phyloP scores from a whole-genome alignment of 1,284 basidiomycete species.

The Golubevia sp. region DNA sequence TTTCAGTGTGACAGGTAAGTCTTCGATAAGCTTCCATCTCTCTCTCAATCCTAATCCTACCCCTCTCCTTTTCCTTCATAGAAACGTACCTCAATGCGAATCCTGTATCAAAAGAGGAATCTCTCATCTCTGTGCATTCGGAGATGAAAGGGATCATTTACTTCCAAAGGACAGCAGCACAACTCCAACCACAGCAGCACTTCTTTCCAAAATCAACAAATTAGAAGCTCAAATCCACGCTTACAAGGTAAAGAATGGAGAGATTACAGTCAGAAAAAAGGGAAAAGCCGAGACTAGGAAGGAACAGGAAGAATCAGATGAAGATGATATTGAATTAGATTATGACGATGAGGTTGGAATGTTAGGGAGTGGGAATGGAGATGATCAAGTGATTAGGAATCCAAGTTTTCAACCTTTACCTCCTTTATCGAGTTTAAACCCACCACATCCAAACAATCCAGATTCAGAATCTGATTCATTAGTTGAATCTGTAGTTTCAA shows the following conservation, averaged over 20 bases:
- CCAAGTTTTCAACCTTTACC: too few relatives aligned
- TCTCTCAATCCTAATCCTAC: too few relatives aligned
- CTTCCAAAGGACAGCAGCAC: constrained; percentile 19
- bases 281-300: not conserved
- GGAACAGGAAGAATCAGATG: not conserved
- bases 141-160: constrained; percentile 35
- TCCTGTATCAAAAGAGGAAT: constrained; percentile 34
- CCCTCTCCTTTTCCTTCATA: constrained; percentile 3
- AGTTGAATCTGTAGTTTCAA: not conserved
- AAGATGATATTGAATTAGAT: not conserved
- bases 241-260: not conserved
- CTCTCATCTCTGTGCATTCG: constrained; percentile 36
- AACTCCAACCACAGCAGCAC: constrained; percentile 12
- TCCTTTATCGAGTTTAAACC: too few relatives aligned
- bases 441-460: too few relatives aligned
- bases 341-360: not conserved
- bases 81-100: constrained; percentile 38
- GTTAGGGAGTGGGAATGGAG: not conserved
- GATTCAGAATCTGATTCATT: not conserved
- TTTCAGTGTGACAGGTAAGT: too few relatives aligned
- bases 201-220: too few relatives aligned
- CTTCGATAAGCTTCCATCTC: too few relatives aligned
- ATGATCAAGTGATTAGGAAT: not conserved
- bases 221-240: too few relatives aligned
- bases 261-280: constrained; percentile 1